Evolutionary conservation across 805 yeast species (phyloP), one percentile per base, ranked within the genome.

Genomic region (Metschnikowia lunata): DNA sequence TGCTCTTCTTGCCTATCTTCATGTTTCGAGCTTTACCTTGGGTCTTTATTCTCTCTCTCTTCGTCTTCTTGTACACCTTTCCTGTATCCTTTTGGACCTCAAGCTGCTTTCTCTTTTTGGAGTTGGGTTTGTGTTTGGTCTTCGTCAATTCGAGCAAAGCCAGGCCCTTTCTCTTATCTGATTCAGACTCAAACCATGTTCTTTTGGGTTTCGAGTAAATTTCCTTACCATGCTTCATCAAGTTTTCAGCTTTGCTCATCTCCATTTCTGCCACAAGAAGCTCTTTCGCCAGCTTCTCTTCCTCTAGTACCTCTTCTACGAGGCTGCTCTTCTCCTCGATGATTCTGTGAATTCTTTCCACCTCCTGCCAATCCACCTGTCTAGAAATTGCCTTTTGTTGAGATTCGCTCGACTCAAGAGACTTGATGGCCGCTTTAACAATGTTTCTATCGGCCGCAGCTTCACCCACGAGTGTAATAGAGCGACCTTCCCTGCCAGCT

Each of bases 401-500:
- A 12, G 56, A 45, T 12, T 55, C 58, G 28, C 48, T 53, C 13
- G 60, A 62, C 18, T 49, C 79, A 10, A 82, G 79, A 44, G 85
- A 77, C 57, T 82, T 85, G 54, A 93, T 81, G 4, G 96, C 95
- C 13, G 82, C 88, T 61, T 87, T 89, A n/a, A 93, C 98, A 55
- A 93, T 88, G 38, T 76, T 70, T 66, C 99, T 81, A 51, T 93
- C 99, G 46, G 75, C 78, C n/a, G 88, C 72, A 0, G 86, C 72
- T 62, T 93, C 99, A 13, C 98, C 97, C 11, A 93, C 99, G 66
- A 93, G 82, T 2, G 97, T 83, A 34, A 93, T 84, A 36, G 97
- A 86, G 45, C 79, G 79, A 76, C 99, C 99, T 42, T 86, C 88
- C 67, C 98, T 80, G 15, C 98, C 98, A 40, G 97, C 99, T 79